These are phyloP conservation scores for Coprinellus aureogranulatus DNA, from an alignment of 768 basidiomycete genomes.

Conservation along the genomic window DNA sequence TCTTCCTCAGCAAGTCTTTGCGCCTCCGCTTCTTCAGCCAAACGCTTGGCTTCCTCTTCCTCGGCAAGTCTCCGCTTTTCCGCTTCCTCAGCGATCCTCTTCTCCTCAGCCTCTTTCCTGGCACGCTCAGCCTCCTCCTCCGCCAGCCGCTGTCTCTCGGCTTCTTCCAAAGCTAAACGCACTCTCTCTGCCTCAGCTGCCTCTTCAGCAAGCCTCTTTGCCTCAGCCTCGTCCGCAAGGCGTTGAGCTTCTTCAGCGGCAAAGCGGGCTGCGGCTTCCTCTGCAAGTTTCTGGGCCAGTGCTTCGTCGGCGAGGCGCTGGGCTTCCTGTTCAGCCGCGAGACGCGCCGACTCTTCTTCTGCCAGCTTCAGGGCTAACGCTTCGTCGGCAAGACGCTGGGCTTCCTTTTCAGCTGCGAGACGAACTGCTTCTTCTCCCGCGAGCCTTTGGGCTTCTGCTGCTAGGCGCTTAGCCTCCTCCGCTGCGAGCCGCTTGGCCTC, in stretches of 20 bases:
- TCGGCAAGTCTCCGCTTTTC: neutral
- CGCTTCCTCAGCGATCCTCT: neutral
- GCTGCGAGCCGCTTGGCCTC: neutral
- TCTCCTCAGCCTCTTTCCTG: neutral
- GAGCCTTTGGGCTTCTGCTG: neutral
- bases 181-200: neutral
- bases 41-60: conserved; percentile 3
- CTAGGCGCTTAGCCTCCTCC: neutral
- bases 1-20: neutral
- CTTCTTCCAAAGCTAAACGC: neutral
- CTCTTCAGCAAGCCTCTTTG: conserved; percentile 8
- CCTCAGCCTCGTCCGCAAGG: neutral
- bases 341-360: conserved; percentile 5
- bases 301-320: neutral
- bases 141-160: neutral
- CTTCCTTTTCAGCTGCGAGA: neutral
- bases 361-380: neutral
- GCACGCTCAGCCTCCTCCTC: neutral
- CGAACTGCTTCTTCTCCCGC: too few species aligned
- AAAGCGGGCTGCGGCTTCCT: too few species aligned
- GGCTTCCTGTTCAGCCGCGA: neutral
- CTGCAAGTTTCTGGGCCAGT: too few species aligned
- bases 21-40: conserved; percentile 4
- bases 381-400: conserved; percentile 7
- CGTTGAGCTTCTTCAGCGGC: neutral